A percentile compares a stretch with the other conserved stretches of the same genome.
phyloP scores from a whole-genome alignment of 2,329 filamentous ascomycete species.

The Aspergillus brasiliensis region DNA sequence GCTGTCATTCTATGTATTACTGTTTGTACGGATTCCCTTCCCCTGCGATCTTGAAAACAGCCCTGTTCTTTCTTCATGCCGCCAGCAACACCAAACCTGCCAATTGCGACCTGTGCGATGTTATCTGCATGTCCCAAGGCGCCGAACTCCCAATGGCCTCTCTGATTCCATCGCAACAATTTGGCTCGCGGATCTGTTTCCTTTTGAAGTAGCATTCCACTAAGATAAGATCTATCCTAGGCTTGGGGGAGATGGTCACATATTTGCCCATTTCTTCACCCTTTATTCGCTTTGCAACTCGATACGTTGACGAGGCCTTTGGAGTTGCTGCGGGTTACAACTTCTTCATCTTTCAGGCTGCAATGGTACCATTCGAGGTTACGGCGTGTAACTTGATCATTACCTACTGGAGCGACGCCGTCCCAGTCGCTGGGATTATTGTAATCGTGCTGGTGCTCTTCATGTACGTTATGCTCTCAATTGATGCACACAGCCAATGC shows the following conservation, averaged over 20 bases:
- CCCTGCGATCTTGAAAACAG: neutral
- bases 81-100: conserved; percentile 6
- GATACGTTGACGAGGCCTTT: conserved; percentile 53
- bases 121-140: conserved; percentile 10
- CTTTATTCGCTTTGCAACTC: conserved; percentile 50
- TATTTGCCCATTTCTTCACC: conserved; percentile 51
- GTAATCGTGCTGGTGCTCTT: conserved; percentile 50
- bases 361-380: conserved; percentile 56
- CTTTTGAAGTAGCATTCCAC: conserved; percentile 15
- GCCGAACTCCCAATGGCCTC: neutral
- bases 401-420: conserved; percentile 51
- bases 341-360: conserved; percentile 55
- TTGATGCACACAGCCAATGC: neutral
- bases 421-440: conserved; percentile 51
- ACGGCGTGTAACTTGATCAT: conserved; percentile 54
- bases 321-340: conserved; percentile 53
- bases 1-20: conserved; percentile 49
- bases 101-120: neutral
- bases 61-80: conserved; percentile 10
- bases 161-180: neutral
- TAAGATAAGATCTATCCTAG: conserved; percentile 31
- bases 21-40: conserved; percentile 41
- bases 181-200: neutral
- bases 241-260: conserved; percentile 54
- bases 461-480: conserved; percentile 30